Base-by-base conservation (phyloP, 495 filamentous ascomycete species). In the Penicillium waksmanii region DNA sequence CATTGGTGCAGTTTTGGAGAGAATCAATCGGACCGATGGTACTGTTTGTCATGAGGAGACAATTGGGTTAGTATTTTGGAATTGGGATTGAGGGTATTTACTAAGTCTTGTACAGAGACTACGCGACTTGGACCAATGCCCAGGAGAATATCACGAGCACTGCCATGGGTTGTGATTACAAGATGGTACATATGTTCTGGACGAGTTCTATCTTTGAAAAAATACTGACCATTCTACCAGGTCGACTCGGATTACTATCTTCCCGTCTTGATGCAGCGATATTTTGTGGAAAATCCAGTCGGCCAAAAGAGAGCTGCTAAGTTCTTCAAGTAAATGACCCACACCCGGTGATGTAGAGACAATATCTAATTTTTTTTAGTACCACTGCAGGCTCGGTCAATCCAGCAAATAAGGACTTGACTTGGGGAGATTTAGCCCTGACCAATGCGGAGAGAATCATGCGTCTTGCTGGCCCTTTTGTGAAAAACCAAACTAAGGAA, bases 231-330 rank as follows among this genome's bases (percentile, higher is more conserved):
- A 2, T 54, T 7, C 27, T 31, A 31, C 8, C 38, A 77, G 73
- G 69, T 89, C 35, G 86, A 89, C 59, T 80, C 85, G n/a, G 84
- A 89, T 60, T 87, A 82, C 60, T 87, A 77, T 57, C 74, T 88
- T 2, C 80, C 80, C 3, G 67, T 86, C 15, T 61, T 85, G 27
- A 77, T 89, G 74, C 72, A 83, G 47, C 75, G 79, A 48, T 88
- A 88, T 66, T 84, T 89, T 51, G 55, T 85, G 17, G 65, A 81
- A 27, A 80, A 79, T 13, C 56, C 66, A 0, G 60, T 73, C 13
- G 84, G 84, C 8, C 63, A 64, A 43, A 64, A 65, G 1, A 70
- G 83, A 38, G 66, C 65, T n/a, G 46, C 61, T 0, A 57, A 66
- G 0, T 86, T 89, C 62, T 71, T 87, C 47, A 67, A 62, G 74